Evolutionary conservation across 106 monocot genomes (phyloP).

Genomic region (Dendrobium chrysotoxum): DNA sequence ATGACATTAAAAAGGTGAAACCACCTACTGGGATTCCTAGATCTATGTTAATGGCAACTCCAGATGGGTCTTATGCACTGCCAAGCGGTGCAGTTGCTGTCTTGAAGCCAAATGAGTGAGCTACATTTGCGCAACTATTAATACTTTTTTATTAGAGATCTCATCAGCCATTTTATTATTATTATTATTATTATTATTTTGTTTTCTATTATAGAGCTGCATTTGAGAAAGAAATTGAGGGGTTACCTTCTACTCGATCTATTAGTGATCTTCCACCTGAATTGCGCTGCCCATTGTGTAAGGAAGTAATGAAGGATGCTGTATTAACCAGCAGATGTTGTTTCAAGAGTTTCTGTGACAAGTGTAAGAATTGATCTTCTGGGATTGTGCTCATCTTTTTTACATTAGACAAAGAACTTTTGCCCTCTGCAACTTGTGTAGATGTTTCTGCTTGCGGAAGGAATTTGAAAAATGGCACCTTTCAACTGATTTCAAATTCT

Average conservation of each 20-base stretch:
- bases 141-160: too few relatives aligned
- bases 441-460: not conserved
- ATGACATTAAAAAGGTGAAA: conserved; percentile 67
- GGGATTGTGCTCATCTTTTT: not conserved
- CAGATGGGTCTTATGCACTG: conserved; percentile 94
- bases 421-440: not conserved
- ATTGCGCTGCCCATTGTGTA: conserved; percentile 85
- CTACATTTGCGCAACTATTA: not conserved
- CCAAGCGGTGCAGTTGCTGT: conserved; percentile 96
- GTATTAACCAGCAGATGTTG: conserved; percentile 97
- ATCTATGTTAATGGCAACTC: conserved; percentile 83
- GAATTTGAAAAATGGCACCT: not conserved
- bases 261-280: conserved; percentile 79
- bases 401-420: not conserved
- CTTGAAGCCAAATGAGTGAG: conserved; percentile 93
- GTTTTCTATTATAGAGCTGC: conserved; percentile 52
- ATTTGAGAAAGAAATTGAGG: conserved; percentile 97
- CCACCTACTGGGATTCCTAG: conserved; percentile 92
- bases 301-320: conserved; percentile 98
- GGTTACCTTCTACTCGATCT: conserved; percentile 68
- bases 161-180: too few relatives aligned
- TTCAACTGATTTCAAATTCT: not conserved
- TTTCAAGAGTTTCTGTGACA: conserved; percentile 95
- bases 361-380: conserved; percentile 54
- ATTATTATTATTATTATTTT: not conserved